A percentile compares a stretch with the other conserved stretches of the same genome.
These are phyloP conservation scores for Persicaria tinctoria DNA, from an alignment of 148 eudicot species.

Conservation along the genomic window DNA sequence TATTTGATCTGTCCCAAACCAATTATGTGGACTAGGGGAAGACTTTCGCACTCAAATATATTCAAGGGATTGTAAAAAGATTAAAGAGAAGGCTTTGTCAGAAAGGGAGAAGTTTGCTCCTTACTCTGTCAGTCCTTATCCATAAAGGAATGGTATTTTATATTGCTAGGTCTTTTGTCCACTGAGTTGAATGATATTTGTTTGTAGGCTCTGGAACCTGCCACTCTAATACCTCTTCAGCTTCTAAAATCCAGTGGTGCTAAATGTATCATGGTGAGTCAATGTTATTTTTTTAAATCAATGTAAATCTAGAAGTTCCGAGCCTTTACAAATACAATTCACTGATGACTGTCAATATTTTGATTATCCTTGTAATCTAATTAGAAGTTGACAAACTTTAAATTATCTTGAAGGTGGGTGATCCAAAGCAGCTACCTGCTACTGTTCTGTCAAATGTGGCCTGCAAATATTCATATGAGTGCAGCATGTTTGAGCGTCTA, in stretches of 20 bases:
- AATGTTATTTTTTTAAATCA: neutral
- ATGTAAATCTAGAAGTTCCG: neutral
- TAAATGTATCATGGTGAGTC: slow-evolving; percentile 85
- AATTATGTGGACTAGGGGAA: neutral
- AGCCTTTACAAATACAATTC: neutral
- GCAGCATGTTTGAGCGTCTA: slow-evolving; percentile 99
- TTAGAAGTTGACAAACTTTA: neutral
- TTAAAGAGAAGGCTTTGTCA: neutral
- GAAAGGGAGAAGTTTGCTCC: neutral
- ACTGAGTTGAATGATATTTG: slow-evolving; percentile 5
- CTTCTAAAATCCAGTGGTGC: slow-evolving; percentile 78
- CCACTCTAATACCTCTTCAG: slow-evolving; percentile 89
- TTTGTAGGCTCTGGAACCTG: slow-evolving; percentile 92
- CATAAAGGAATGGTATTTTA: neutral
- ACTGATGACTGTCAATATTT: neutral
- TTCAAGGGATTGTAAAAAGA: neutral
- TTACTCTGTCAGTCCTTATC: neutral
- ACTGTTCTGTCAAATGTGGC: slow-evolving; percentile 96
- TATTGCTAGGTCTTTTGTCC: neutral
- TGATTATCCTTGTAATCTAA: neutral
- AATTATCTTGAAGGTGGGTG: slow-evolving; percentile 72
- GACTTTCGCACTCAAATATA: neutral
- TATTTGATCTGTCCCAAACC: neutral
- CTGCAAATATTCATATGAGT: slow-evolving; percentile 74
- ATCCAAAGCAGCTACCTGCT: slow-evolving; percentile 99